Evolutionary conservation across 2,329 filamentous ascomycete genomes (phyloP), one percentile per base, ranked within the genome.

Genomic region (Periconia digitata): DNA sequence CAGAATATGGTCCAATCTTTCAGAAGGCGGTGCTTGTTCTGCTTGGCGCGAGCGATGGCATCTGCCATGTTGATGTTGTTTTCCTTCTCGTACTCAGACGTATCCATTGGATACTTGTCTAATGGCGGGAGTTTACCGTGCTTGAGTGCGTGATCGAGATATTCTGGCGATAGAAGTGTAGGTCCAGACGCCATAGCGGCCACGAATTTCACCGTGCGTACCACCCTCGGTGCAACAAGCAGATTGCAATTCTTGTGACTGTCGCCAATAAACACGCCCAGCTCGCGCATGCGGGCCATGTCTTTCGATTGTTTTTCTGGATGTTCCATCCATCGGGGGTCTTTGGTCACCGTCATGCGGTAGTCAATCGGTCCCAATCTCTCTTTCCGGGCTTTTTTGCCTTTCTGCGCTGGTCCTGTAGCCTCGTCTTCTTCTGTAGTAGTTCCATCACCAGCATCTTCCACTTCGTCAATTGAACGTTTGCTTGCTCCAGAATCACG

Each of bases 161-260:
- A 99, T 8, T 82, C 79, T 0, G 86, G 87, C 39, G 85, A 85
- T 45, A 97, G 81, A 37, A 97, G 82, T 1, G 82, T 80, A 0
- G 91, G 90, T 0, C 89, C 91, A 50, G 84, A 85, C 16, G 94
- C 91, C 22, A 99, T 76, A 12, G 91, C 90, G 52, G 86, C 87
- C 42, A 97, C 85, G 66, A 99, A 99, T 66, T 99, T 99, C 67
- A 90, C 85, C 0, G 94, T 99, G 32, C 94, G 87, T 27, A 96
- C 83, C 52, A 97, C 84, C 36, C 85, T 82, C 1, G 92, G 94
- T 3, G 92, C 92, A 27, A 90, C 91, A 10, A 99, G 82, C 67
- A 95, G 89, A 60, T 92, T 89, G 67, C 90, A 94, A 38, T 83
- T 80, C 40, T 83, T 81, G 21, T 85, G 84, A 63, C 96, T 89